These are phyloP conservation scores for Aphanomyces stellatus DNA, from an alignment of 352 stramenopile species.

Conservation along the genomic window DNA sequence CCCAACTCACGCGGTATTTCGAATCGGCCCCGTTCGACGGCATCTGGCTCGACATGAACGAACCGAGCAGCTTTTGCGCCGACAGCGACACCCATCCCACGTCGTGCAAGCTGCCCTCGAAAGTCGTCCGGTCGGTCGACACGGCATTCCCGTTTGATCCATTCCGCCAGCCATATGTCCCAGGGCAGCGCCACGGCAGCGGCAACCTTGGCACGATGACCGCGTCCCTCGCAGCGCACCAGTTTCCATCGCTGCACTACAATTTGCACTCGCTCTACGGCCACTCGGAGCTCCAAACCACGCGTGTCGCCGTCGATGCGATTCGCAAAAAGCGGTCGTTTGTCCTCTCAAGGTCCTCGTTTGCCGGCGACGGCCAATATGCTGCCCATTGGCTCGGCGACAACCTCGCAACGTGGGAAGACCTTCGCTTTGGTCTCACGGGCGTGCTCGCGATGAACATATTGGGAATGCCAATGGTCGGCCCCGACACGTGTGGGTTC, in stretches of 20 bases:
- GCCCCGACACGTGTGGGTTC: constrained; percentile 74
- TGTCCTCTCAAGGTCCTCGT: constrained; percentile 62
- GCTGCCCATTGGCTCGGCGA: constrained; percentile 72
- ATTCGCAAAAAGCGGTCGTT: constrained; percentile 54
- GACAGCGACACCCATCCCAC: constrained; percentile 25
- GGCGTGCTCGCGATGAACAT: constrained; percentile 64
- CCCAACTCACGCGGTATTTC: constrained; percentile 51
- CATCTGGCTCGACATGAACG: constrained; percentile 87
- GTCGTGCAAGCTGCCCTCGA: background rate
- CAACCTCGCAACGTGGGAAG: constrained; percentile 69
- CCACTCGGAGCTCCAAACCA: constrained; percentile 61
- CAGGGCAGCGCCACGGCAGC: background rate
- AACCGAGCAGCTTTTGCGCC: constrained; percentile 67
- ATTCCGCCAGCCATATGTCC: constrained; percentile 59
- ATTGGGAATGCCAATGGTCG: constrained; percentile 76
- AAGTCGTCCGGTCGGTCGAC: constrained; percentile 58
- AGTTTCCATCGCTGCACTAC: constrained; percentile 35
- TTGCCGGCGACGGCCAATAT: constrained; percentile 48
- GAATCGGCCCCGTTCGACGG: constrained; percentile 49
- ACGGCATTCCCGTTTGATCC: constrained; percentile 72
- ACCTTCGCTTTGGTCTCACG: constrained; percentile 58
- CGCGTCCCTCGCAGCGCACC: background rate
- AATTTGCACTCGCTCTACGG: constrained; percentile 79
- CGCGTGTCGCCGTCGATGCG: constrained; percentile 38
- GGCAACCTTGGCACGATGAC: constrained; percentile 13